Conservation (phyloP, 2,329 filamentous ascomycete species). For the Ceratocystis ficicola region DNA sequence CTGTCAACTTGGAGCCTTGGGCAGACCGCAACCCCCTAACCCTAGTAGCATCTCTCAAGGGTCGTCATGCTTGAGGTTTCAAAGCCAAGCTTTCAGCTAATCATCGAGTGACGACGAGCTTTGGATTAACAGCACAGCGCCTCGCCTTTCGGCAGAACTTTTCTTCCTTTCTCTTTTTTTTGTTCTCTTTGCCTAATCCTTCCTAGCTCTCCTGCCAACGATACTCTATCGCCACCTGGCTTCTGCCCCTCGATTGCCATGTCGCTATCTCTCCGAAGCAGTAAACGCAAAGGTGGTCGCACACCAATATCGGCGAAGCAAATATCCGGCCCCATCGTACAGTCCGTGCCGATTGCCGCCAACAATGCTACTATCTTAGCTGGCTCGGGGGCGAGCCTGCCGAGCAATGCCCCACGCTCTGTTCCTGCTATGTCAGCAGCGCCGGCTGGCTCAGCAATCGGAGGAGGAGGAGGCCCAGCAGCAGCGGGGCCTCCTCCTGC, state of each 20-base stretch:
- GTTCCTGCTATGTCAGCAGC: slow-evolving; percentile 16
- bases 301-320: slow-evolving; percentile 50
- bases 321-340: slow-evolving; percentile 49
- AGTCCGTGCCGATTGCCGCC: slow-evolving; percentile 33
- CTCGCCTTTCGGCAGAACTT: background rate
- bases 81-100: background rate
- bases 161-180: too few relatives aligned
- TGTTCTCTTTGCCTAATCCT: too few relatives aligned
- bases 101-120: background rate
- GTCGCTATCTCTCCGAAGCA: slow-evolving; percentile 53
- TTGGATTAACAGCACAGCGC: slow-evolving; percentile 2
- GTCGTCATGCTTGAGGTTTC: slow-evolving; percentile 4
- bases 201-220: background rate
- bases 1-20: too few relatives aligned
- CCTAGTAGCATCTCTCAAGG: background rate
- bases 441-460: slow-evolving; percentile 15
- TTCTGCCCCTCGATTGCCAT: slow-evolving; percentile 30
- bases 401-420: slow-evolving; percentile 18
- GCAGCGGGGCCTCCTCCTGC: slow-evolving; percentile 12
- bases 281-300: slow-evolving; percentile 47
- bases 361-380: slow-evolving; percentile 25
- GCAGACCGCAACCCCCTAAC: background rate
- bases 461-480: slow-evolving; percentile 25
- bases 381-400: slow-evolving; percentile 23
- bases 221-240: background rate